These are phyloP conservation scores for Gossypium davidsonii DNA, from an alignment of 441 rosid genomes.

Conservation along the genomic window DNA sequence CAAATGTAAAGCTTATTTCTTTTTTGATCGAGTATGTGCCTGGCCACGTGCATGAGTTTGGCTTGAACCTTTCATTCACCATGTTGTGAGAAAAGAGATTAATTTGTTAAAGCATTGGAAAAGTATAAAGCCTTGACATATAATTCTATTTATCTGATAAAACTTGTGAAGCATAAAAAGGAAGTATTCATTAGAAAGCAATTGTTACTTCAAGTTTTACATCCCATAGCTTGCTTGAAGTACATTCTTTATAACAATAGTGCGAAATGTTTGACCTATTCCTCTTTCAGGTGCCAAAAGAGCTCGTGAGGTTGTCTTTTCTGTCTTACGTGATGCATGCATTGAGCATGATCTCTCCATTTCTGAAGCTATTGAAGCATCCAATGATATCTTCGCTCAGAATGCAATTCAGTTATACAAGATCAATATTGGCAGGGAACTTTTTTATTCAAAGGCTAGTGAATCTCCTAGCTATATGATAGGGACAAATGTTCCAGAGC, in stretches of 20 bases:
- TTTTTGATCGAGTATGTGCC: not conserved
- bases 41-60: not conserved
- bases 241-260: not conserved
- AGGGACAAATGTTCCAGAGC: constrained; percentile 24
- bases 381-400: constrained; percentile 57
- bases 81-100: not conserved
- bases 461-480: constrained; percentile 21
- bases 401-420: constrained; percentile 66
- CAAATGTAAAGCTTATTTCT: not conserved
- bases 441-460: constrained; percentile 25
- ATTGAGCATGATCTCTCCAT: constrained; percentile 61
- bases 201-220: not conserved
- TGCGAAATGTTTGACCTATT: constrained; percentile 10
- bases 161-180: not conserved
- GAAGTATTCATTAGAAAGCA: not conserved
- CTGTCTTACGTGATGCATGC: constrained; percentile 70
- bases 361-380: constrained; percentile 81
- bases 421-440: constrained; percentile 25
- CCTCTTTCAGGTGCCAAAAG: constrained; percentile 61
- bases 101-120: not conserved
- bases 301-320: constrained; percentile 65
- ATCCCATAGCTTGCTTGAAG: constrained; percentile 6
- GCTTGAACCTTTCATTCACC: not conserved
- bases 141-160: not conserved
- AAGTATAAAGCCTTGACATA: not conserved